These are phyloP conservation scores for Porcisia deanei DNA, from an alignment of 208 protist genomes.

Conservation along the genomic window DNA sequence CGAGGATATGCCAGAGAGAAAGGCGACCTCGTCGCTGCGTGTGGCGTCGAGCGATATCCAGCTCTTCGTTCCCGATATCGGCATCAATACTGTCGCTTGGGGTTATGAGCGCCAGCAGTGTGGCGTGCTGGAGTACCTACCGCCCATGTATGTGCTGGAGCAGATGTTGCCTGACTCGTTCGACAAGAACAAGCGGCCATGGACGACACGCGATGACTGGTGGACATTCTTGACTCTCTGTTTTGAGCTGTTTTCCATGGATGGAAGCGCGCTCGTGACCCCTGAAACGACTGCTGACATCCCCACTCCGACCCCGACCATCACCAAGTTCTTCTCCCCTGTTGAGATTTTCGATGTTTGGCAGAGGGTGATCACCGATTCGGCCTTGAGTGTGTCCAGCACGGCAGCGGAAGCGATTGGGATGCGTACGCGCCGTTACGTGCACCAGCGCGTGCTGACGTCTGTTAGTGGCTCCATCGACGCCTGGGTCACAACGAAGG, in stretches of 20 bases:
- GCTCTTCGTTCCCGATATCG: conserved; percentile 67
- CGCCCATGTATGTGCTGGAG: conserved; percentile 72
- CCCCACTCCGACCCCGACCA: conserved; percentile 44
- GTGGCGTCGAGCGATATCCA: conserved; percentile 53
- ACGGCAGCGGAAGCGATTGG: conserved; percentile 30
- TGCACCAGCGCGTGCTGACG: conserved; percentile 61
- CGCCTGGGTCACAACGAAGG: conserved; percentile 59
- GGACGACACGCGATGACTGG: conserved; percentile 84
- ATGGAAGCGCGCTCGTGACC: conserved; percentile 60
- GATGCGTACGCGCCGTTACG: conserved; percentile 43
- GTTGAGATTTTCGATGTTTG: conserved; percentile 65
- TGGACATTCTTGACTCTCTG: conserved; percentile 77
- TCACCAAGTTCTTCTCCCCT: conserved; percentile 49
- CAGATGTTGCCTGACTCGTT: conserved; percentile 54
- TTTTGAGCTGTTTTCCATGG: conserved; percentile 74
- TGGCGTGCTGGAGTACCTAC: conserved; percentile 83
- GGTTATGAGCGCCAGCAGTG: conserved; percentile 86
- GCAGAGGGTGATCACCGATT: conserved; percentile 51
- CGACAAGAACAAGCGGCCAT: conserved; percentile 40
- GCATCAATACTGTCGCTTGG: conserved; percentile 71
- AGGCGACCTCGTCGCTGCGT: conserved; percentile 10
- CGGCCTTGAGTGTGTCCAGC: conserved; percentile 8
- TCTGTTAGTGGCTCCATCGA: conserved; percentile 55
- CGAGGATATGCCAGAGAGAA: conserved; percentile 20
- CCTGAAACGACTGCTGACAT: conserved; percentile 22